Percentiles rank a stretch among this genome's conserved stretches.
These are phyloP conservation scores for Calonectria pauciramosa DNA, from an alignment of 2,329 filamentous ascomycete genomes.

Conservation along the genomic window DNA sequence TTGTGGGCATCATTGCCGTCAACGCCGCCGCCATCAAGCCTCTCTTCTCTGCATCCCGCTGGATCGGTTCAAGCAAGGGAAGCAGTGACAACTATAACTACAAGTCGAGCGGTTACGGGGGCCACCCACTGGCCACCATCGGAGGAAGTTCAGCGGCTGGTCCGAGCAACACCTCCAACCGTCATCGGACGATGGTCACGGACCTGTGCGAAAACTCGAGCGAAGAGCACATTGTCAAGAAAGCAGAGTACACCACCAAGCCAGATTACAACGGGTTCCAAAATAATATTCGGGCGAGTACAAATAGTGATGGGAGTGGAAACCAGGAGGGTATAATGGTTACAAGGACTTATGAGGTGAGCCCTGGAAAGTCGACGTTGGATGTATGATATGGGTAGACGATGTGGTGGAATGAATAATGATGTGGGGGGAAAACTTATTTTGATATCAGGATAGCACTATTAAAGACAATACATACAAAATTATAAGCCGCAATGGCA, in stretches of 20 bases:
- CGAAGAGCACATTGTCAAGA: conserved; percentile 49
- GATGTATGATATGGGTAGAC: conserved; percentile 33
- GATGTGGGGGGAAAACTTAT: not conserved
- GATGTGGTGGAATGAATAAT: not conserved
- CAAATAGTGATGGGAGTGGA: conserved; percentile 34
- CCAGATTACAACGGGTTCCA: conserved; percentile 38
- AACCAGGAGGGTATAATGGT: conserved; percentile 42
- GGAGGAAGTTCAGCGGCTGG: conserved; percentile 36
- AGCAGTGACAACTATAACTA: conserved; percentile 46
- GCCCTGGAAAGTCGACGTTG: conserved; percentile 40
- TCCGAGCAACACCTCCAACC: conserved; percentile 21
- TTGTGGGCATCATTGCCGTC: conserved; percentile 59
- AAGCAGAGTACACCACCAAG: conserved; percentile 29
- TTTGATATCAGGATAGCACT: not conserved
- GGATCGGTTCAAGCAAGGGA: conserved; percentile 51
- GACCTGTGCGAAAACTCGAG: conserved; percentile 48
- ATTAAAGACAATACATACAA: not conserved
- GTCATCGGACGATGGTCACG: conserved; percentile 41
- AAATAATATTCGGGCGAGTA: conserved; percentile 39
- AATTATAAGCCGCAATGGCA: not conserved
- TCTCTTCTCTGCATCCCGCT: conserved; percentile 51
- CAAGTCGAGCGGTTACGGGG: conserved; percentile 41
- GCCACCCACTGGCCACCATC: conserved; percentile 44
- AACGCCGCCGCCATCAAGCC: conserved; percentile 58
- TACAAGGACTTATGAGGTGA: conserved; percentile 42